These are phyloP conservation scores for Trichoderma sp. DNA, from an alignment of 2,329 filamentous ascomycete genomes.

Conservation along the genomic window DNA sequence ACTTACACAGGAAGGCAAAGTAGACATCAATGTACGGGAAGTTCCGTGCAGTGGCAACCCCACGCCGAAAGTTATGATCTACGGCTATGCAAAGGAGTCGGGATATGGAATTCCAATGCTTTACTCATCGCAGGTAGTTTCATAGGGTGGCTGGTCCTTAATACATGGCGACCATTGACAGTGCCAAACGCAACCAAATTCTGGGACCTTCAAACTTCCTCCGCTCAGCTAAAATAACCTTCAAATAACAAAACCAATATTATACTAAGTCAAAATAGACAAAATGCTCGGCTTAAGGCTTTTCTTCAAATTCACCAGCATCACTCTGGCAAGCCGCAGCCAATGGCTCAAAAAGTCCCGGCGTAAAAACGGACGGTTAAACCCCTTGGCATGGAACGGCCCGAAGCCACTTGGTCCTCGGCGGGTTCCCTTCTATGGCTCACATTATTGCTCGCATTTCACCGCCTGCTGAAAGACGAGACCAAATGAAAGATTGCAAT, in stretches of 20 bases:
- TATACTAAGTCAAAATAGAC: background rate
- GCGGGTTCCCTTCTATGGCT: background rate
- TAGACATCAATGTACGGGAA: background rate
- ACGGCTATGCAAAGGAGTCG: background rate
- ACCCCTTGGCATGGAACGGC: background rate
- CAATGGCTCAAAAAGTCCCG: background rate
- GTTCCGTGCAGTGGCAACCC: background rate
- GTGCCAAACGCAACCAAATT: background rate
- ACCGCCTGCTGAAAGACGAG: background rate
- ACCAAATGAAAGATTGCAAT: background rate
- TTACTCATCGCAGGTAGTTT: background rate
- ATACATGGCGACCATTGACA: background rate
- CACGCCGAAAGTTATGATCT: background rate
- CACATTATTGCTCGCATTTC: background rate
- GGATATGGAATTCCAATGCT: background rate
- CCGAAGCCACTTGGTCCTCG: conserved; percentile 1
- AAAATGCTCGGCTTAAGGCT: background rate
- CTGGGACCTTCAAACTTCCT: background rate
- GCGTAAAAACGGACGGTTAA: background rate
- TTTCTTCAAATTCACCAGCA: background rate
- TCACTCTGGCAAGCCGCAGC: background rate
- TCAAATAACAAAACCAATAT: background rate
- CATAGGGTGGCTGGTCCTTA: background rate
- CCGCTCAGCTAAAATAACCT: background rate
- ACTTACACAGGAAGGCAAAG: background rate